phyloP scores from a whole-genome alignment of 495 filamentous ascomycete genomes.

The Penicillium subrubescens region DNA sequence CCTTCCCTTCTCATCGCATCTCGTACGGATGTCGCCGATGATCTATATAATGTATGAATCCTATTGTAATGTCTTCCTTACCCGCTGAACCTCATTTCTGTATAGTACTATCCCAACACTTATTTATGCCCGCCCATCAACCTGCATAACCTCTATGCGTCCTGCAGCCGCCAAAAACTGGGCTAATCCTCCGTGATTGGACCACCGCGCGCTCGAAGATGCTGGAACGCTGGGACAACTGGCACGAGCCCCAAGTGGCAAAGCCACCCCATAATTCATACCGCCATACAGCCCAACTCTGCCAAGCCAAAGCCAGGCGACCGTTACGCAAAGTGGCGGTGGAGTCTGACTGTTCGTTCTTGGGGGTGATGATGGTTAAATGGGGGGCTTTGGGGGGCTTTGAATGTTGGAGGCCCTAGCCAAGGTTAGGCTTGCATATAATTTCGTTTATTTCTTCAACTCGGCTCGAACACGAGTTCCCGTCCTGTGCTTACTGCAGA shows the following conservation, averaged over 20 bases:
- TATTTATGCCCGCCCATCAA: not conserved
- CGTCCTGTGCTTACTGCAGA: not conserved
- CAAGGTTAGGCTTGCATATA: not conserved
- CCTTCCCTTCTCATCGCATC: too few species aligned
- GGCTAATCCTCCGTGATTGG: conserved; percentile 26
- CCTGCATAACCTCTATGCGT: not conserved
- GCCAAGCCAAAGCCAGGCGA: not conserved
- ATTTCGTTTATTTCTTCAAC: not conserved
- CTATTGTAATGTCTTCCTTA: not conserved
- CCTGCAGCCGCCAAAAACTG: not conserved
- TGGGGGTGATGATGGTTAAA: not conserved
- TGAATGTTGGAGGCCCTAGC: not conserved
- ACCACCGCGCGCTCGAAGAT: conserved; percentile 3
- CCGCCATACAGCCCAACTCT: conserved; percentile 10
- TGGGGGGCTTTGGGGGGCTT: not conserved
- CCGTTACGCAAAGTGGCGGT: conserved; percentile 19
- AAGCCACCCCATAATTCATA: conserved; percentile 12
- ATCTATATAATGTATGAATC: not conserved
- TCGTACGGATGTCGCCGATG: too few species aligned
- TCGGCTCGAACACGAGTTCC: conserved; percentile 23
- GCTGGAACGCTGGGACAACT: not conserved
- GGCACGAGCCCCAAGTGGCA: conserved; percentile 27
- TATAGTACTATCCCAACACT: not conserved
- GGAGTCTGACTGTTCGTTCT: not conserved
- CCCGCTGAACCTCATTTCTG: not conserved